Conservation (phyloP, 1,284 basidiomycete genomes). For the Boletus mariae region DNA sequence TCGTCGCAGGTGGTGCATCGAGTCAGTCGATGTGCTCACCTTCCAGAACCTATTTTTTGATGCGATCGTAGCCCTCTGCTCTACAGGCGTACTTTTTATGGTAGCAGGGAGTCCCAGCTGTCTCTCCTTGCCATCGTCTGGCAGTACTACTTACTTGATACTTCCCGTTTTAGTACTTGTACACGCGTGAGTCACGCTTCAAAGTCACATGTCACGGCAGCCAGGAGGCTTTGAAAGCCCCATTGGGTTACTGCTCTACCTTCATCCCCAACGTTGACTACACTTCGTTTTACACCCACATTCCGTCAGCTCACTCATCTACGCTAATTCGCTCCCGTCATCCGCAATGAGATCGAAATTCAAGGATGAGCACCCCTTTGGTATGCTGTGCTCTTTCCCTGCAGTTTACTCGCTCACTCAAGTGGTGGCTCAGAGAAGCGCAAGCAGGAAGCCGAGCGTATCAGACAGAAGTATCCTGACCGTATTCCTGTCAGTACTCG, state of each 20-base stretch:
- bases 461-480: conserved; percentile 98
- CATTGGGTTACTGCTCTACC: conserved; percentile 23
- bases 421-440: conserved; percentile 76
- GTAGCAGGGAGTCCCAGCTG: not conserved
- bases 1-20: not conserved
- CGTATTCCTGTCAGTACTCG: conserved; percentile 83
- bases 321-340: conserved; percentile 6
- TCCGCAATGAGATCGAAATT: conserved; percentile 90
- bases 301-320: conserved; percentile 6
- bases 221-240: conserved; percentile 35
- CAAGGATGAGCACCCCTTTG: conserved; percentile 99
- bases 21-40: not conserved
- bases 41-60: not conserved
- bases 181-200: conserved; percentile 24
- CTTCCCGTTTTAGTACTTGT: conserved; percentile 3
- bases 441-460: conserved; percentile 96
- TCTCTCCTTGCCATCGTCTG: not conserved
- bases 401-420: conserved; percentile 20
- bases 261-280: conserved; percentile 35
- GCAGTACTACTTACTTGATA: not conserved
- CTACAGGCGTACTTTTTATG: not conserved
- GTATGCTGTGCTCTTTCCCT: conserved; percentile 44
- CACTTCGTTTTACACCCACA: conserved; percentile 24
- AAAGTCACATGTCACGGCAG: conserved; percentile 32
- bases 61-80: conserved; percentile 4